Conservation (phyloP, 1,284 basidiomycete species). For the Rhodotorula sp. region DNA sequence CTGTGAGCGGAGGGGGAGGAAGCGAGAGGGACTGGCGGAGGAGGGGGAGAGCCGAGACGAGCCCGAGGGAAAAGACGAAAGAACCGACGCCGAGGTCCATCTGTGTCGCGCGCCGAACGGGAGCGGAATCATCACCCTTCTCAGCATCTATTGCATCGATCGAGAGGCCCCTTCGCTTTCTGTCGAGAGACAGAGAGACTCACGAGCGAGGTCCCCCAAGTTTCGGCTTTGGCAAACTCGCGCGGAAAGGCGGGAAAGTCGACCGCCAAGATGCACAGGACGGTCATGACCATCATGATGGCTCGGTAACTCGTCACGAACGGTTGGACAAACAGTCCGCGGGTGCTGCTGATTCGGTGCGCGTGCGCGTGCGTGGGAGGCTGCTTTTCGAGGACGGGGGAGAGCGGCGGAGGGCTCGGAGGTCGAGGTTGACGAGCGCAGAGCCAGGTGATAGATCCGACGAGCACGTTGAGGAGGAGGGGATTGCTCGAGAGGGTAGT, state of each 20-base stretch:
- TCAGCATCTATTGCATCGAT: too few relatives aligned
- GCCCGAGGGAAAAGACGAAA: constrained; percentile 89
- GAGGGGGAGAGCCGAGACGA: constrained; percentile 77
- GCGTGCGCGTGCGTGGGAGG: not conserved
- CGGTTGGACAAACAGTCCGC: constrained; percentile 43
- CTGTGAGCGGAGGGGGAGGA: constrained; percentile 42
- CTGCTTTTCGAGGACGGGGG: constrained; percentile 12
- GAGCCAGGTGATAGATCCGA: constrained; percentile 46
- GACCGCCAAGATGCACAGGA: constrained; percentile 88
- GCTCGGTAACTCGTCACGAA: constrained; percentile 85
- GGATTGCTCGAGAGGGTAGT: constrained; percentile 69
- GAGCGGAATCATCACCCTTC: too few relatives aligned
- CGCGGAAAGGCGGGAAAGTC: constrained; percentile 93
- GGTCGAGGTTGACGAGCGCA: not conserved
- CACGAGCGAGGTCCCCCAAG: constrained; percentile 87
- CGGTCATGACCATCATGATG: constrained; percentile 93
- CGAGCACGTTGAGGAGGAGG: constrained; percentile 56
- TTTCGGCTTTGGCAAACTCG: constrained; percentile 85
- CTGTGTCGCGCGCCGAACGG: constrained; percentile 51
- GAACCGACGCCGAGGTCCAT: constrained; percentile 98
- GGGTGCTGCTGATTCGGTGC: constrained; percentile 1
- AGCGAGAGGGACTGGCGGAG: constrained; percentile 57
- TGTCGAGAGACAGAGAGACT: constrained; percentile 44
- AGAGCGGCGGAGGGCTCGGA: constrained; percentile 25
- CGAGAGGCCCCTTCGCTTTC: not conserved